Conservation (phyloP, 768 basidiomycete genomes). For the Leccinum broughii region DNA sequence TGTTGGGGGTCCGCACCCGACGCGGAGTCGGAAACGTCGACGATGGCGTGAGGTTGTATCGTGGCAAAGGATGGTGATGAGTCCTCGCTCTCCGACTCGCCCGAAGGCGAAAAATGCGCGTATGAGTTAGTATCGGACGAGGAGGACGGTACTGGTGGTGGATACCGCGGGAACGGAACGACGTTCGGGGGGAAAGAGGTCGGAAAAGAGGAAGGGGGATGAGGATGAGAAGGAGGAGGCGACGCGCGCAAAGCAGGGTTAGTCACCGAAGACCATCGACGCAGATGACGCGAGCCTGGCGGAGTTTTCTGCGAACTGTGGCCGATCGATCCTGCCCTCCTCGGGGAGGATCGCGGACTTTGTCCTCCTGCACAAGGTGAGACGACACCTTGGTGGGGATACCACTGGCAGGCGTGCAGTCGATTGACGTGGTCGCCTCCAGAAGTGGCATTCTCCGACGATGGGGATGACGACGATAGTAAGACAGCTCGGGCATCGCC, state of each 20-base stretch:
- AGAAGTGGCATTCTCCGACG: conserved; percentile 12
- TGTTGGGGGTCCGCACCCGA: background rate
- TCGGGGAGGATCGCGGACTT: conserved; percentile 36
- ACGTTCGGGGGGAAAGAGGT: conserved; percentile 13
- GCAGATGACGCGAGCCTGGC: conserved; percentile 29
- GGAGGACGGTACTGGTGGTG: conserved; percentile 3
- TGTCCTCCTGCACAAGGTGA: conserved; percentile 17
- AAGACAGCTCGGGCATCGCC: conserved; percentile 29
- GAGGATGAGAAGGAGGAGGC: conserved; percentile 6
- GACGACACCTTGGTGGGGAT: conserved; percentile 15
- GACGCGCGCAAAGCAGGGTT: conserved; percentile 28
- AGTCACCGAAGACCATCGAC: conserved; percentile 34
- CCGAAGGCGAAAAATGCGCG: conserved; percentile 20
- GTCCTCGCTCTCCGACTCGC: conserved; percentile 29
- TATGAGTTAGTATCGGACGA: conserved; percentile 13
- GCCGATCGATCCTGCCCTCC: conserved; percentile 34
- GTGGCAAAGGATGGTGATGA: conserved; percentile 8
- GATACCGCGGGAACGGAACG: conserved; percentile 23
- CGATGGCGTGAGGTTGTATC: conserved; percentile 19
- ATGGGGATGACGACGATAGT: conserved; percentile 5
- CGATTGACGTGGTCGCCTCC: conserved; percentile 19
- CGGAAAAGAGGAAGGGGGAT: conserved; percentile 3
- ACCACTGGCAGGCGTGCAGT: conserved; percentile 17
- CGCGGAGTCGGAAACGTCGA: conserved; percentile 16
- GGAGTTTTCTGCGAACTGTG: conserved; percentile 32